A percentile compares a stretch with the other conserved stretches of the same genome.
Evolutionary conservation across 2,329 filamentous ascomycete species (phyloP).

Genomic region (Ceratocystis harringtonii): DNA sequence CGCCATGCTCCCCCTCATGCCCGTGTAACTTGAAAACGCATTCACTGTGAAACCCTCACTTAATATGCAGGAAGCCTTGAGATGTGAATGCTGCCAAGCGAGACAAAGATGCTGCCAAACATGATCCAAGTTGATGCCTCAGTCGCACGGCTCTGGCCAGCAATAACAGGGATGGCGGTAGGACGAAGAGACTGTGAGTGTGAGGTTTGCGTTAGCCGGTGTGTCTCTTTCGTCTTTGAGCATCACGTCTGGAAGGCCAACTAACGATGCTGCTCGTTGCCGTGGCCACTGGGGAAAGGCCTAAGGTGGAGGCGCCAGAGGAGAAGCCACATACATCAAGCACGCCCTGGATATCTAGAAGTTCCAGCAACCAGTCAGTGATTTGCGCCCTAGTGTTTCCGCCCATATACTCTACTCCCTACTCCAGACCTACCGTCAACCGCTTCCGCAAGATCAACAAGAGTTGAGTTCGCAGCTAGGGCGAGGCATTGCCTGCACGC

Average conservation of each 20-base stretch:
- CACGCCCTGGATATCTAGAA: constrained; percentile 11
- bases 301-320: background rate
- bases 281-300: background rate
- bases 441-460: background rate
- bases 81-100: background rate
- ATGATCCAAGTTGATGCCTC: background rate
- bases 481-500: constrained; percentile 12
- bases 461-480: background rate
- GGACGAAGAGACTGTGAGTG: background rate
- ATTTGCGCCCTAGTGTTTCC: too few relatives aligned
- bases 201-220: background rate
- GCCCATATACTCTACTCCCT: background rate
- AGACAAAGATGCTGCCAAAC: background rate
- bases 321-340: constrained; percentile 13
- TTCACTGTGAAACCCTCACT: background rate
- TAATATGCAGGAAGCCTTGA: background rate
- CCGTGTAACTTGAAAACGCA: too few relatives aligned
- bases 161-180: constrained; percentile 6
- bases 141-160: background rate
- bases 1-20: too few relatives aligned
- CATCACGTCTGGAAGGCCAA: background rate
- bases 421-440: background rate
- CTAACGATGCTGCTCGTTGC: constrained; percentile 5
- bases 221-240: background rate
- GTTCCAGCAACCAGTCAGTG: background rate